phyloP scores from a whole-genome alignment of 164 flowering plant genomes.

The Dillenia suffruticosa region DNA sequence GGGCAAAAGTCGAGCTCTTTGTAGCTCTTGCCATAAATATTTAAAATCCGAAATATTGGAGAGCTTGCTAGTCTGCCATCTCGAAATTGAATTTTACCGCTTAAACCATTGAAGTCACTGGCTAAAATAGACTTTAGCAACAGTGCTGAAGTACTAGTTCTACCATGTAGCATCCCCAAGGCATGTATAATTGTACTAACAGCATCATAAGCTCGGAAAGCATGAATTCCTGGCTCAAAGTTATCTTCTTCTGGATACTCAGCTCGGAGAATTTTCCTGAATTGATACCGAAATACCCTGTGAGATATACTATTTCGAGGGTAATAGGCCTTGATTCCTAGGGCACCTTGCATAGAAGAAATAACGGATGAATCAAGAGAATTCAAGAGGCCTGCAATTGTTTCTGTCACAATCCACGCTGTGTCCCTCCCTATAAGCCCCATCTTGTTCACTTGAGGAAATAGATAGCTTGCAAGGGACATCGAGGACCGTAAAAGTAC shows the following conservation, averaged over 20 bases:
- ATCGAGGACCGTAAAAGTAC: not conserved
- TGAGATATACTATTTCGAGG: not conserved
- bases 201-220: constrained; percentile 22
- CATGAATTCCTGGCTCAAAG: constrained; percentile 16
- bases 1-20: constrained; percentile 23
- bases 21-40: constrained; percentile 13
- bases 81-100: constrained; percentile 17
- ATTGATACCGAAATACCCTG: constrained; percentile 3
- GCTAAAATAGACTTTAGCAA: constrained; percentile 7
- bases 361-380: not conserved
- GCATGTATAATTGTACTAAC: constrained; percentile 6
- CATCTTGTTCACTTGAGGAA: constrained; percentile 8
- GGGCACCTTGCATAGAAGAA: constrained; percentile 17
- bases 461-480: not conserved
- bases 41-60: constrained; percentile 9
- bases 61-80: constrained; percentile 4
- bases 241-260: constrained; percentile 20
- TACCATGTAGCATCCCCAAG: not conserved
- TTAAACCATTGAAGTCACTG: constrained; percentile 19
- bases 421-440: constrained; percentile 14
- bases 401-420: constrained; percentile 12
- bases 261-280: constrained; percentile 7
- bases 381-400: constrained; percentile 1
- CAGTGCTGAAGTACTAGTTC: constrained; percentile 1
- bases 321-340: constrained; percentile 15